Percentiles rank a stretch among this genome's conserved stretches.
These are phyloP conservation scores for Cercospora sp. DNA, from an alignment of 2,329 filamentous ascomycete genomes.

Conservation along the genomic window DNA sequence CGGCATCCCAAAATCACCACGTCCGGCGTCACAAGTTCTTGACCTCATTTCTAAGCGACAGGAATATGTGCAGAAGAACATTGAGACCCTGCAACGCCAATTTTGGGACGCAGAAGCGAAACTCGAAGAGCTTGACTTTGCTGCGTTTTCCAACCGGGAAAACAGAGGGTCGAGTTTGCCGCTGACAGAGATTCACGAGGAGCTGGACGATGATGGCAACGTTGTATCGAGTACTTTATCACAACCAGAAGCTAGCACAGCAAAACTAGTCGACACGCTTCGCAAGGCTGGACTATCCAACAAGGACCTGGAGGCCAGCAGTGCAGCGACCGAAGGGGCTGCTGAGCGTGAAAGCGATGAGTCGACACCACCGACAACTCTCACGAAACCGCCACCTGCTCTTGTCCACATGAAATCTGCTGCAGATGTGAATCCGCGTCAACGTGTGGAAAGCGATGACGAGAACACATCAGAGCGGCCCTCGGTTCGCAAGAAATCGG, in stretches of 20 bases:
- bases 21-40: slow-evolving; percentile 63
- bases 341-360: slow-evolving; percentile 18
- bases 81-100: slow-evolving; percentile 71
- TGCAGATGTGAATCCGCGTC: slow-evolving; percentile 13
- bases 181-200: slow-evolving; percentile 86
- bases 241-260: slow-evolving; percentile 64
- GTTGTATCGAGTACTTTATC: slow-evolving; percentile 60
- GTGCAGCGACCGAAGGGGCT: slow-evolving; percentile 6
- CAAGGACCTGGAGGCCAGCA: slow-evolving; percentile 26
- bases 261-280: slow-evolving; percentile 69
- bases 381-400: slow-evolving; percentile 19
- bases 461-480: slow-evolving; percentile 14
- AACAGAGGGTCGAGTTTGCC: slow-evolving; percentile 62
- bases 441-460: slow-evolving; percentile 9
- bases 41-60: slow-evolving; percentile 71
- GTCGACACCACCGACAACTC: neutral
- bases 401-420: slow-evolving; percentile 17
- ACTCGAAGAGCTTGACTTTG: slow-evolving; percentile 58
- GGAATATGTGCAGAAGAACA: slow-evolving; percentile 86
- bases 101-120: slow-evolving; percentile 68
- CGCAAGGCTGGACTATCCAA: slow-evolving; percentile 69
- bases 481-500: slow-evolving; percentile 52
- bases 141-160: slow-evolving; percentile 38
- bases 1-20: slow-evolving; percentile 48
- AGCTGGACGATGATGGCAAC: slow-evolving; percentile 87